Evolutionary conservation across 768 basidiomycete species (phyloP), one percentile per base, ranked within the genome.

Genomic region (Leccinum arenicola): DNA sequence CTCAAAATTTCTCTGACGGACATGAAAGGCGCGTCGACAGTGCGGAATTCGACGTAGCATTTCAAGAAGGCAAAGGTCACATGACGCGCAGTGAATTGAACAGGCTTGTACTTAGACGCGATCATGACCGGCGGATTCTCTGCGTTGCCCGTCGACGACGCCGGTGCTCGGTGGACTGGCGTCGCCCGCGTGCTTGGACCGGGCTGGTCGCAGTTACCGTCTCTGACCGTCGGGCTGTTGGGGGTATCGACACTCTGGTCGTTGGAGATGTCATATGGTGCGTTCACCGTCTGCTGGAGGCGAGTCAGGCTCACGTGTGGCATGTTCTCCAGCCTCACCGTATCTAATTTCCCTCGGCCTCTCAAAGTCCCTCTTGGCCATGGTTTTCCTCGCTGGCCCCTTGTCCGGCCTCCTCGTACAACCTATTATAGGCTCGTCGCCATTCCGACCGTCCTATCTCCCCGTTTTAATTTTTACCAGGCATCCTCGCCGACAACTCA

Each of bases 211-310:
- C 84, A 82, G 50, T 72, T 90, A 27, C 88, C 90, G 1, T 78
- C 81, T 3, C 73, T 96, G 40, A 95, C 93, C 0, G 67, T 94
- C 7, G 89, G 91, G 1, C 75, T 95, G 54, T 73, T 93, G 3
- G 95, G 95, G 6, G 86, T 95, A 1, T 91, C 93, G 70, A 84
- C 93, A 60, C 84, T 96, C 50, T 97, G 95, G 95, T 89, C 89
- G 1, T 88, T 96, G 12, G 95, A 97, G 68, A 95, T 97, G 92
- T 88, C 91, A 0, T 95, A 96, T 61, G 93, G 91, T 66, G 66
- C 52, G 11, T 52, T 11, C 11, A 2, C 43, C n/a, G 35, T 19
- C 33, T 8, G 2, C 12, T 40, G 33, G 14, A 48, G 19, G 23
- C 21, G 6, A 54, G 9, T 9, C 15, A 14, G 19, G n/a, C 50